Base-by-base conservation (phyloP, 2,329 filamentous ascomycete genomes). In the Amauroascus verrucosus region DNA sequence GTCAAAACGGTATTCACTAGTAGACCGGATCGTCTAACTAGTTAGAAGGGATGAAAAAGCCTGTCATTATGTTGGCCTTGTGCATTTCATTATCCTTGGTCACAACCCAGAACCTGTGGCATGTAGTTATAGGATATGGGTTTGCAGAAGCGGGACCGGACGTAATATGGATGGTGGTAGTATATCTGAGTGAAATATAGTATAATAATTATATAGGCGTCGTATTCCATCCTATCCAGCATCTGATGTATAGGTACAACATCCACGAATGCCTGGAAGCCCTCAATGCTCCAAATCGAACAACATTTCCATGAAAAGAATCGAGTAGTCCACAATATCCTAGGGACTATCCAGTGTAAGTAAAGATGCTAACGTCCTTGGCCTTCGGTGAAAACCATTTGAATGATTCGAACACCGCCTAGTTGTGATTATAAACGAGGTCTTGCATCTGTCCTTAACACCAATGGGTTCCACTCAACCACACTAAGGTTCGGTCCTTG, bases 161-260 rank as follows among this genome's bases (percentile, higher is more conserved):
- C 4, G 26, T 4, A 30, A 30, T 30, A 30, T 9, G 9, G 45
- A 1, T 35, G 32, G 33, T 37, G 32, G 24, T 33, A 20, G 47
- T 49, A 40, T 49, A 40, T 49, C 40, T n/a, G n/a, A 32, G 30
- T 11, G 8, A 35, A 37, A 49, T 40, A 14, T 49, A 49, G 20
- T 7, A 49, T 28, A 40, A 18, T 49, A 38, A n/a, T n/a, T 28
- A 26, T 28, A n/a, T n/a, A n/a, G n/a, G n/a, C n/a, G n/a, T n/a
- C n/a, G n/a, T 11, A 32, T 16, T 9, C 26, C 9, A 30, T 30
- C 26, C 5, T 30, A 30, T 30, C n/a, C 26, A 30, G 26, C 26
- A 4, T 30, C 9, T 30, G 47, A 8, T 6, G 4, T 40, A 40
- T 18, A 14, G 4, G 6, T n/a, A 6, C 11, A 9, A 20, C 9